Evolutionary conservation across 2,329 filamentous ascomycete genomes (phyloP), one percentile per base, ranked within the genome.

Genomic region (Aspergillus ochraceus): DNA sequence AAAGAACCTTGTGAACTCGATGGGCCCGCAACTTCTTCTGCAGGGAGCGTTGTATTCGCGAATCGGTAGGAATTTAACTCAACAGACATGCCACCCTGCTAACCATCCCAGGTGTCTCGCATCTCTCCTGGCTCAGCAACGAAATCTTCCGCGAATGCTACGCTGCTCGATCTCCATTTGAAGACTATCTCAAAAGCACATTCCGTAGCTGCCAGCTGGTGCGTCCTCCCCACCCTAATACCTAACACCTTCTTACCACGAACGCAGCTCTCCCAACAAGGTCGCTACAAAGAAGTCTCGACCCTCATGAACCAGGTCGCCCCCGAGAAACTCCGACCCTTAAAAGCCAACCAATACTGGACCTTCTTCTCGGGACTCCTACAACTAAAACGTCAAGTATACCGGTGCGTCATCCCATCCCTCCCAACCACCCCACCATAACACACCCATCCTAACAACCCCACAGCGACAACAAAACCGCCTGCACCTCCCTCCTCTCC

Each of bases 111-210:
- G 83, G 86, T 4, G 76, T 85, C 45, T 78, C 78, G 9, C 81
- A 86, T 65, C 75, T 88, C 30, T 73, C 80, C 10, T 78, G 76
- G 73, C 86, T 66, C 83, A 90, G 46, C 76, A 81, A 88, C 68
- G 89, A 96, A 63, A 81, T 91, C 0, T 92, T 96, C 59, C 81
- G 92, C 17, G 83, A 87, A 55, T 92, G 90, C 64, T 89, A 97
- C 70, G 79, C 82, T 4, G 77, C 79, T n/a, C 79, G 80, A 52
- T 82, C 83, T 39, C 83, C 88, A 0, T 85, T 93, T 49, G 92
- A 96, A 63, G 94, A 98, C 66, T 84, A 87, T 53, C 81, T 97
- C 32, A 91, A 89, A 66, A 85, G 91, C 36, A 87, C 83, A 0
- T 91, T 90, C 66, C 86, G 90, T 4, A 83, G 88, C 58, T 89